Evolutionary conservation across 345 rosid genomes (phyloP), one percentile per base, ranked within the genome.

Genomic region (Aquilaria sinensis): DNA sequence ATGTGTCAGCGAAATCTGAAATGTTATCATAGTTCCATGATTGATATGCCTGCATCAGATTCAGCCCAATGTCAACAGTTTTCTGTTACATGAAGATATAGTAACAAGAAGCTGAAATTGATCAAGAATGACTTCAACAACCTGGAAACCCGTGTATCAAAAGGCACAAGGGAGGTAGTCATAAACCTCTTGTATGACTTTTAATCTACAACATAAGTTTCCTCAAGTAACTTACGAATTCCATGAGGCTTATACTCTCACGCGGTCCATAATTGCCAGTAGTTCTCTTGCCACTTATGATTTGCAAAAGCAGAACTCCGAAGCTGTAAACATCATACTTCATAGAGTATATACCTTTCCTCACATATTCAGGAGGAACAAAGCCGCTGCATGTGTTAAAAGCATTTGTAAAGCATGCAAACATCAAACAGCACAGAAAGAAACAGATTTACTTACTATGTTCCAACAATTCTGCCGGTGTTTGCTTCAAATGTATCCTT

Each of bases 401-500:
- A 45, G 23, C 46, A 55, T 53, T 31, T 31, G 61, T 51, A 43
- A 54, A 54, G 59, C 43, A 54, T 34, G 0, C 4, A 29, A 16
- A 41, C 15, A 41, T 12, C 13, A 63, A 63, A 34, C 31, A 16
- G 16, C 37, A 23, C 8, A 63, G 15, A 12, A 12, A 54, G 7
- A 10, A 30, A 23, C 4, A 54, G 4, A 23, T 54, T 23, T 33
- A 51, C 67, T 54, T 64, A 64, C 46, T 31, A 46, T n/a, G 67
- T 64, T 4, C 67, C 60, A 53, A 64, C 67, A 54, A 64, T 64
- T 31, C 67, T 46, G 5, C 14, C 15, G 0, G 67, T 46, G 59
- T 63, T 63, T 53, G 52, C 59, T 54, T 63, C 67, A 29, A 4
- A 2, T 14, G 1, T 41, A 43, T 63, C 67, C 14, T 63, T 63